Conservation (phyloP, 495 filamentous ascomycete genomes). For the Penicillium coffeae region DNA sequence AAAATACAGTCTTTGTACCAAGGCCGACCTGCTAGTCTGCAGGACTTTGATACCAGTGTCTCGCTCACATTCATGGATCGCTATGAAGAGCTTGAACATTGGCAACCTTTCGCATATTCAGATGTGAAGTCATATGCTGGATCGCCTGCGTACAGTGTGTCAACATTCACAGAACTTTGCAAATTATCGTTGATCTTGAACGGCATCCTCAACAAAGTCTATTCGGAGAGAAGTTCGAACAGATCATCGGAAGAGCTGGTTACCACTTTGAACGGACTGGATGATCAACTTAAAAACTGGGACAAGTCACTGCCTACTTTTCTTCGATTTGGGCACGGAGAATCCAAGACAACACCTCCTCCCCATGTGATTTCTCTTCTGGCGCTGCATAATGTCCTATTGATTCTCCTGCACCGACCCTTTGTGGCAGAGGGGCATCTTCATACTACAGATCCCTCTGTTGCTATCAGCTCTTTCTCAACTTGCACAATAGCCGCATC, state of each 20-base stretch:
- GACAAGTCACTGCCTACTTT: constrained; percentile 15
- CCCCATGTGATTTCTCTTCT: constrained; percentile 21
- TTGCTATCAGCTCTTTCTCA: constrained; percentile 18
- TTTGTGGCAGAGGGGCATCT: constrained; percentile 28
- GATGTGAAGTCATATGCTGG: constrained; percentile 12
- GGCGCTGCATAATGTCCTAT: constrained; percentile 18
- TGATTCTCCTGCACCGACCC: constrained; percentile 25
- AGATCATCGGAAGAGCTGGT: constrained; percentile 15
- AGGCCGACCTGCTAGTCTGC: constrained; percentile 26
- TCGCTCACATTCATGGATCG: constrained; percentile 26
- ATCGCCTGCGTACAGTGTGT: constrained; percentile 21
- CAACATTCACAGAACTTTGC: constrained; percentile 25
- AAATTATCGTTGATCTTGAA: constrained; percentile 24
- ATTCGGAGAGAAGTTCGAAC: constrained; percentile 23
- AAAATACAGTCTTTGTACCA: constrained; percentile 37
- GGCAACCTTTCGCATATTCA: constrained; percentile 20
- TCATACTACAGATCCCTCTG: constrained; percentile 18
- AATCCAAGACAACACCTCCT: constrained; percentile 1
- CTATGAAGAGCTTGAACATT: constrained; percentile 34
- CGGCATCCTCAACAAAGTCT: constrained; percentile 23
- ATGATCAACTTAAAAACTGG: constrained; percentile 19
- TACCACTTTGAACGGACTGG: constrained; percentile 8
- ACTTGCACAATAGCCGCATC: constrained; percentile 22
- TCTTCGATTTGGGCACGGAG: constrained; percentile 14
- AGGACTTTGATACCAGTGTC: constrained; percentile 25